These are phyloP conservation scores for Coriolopsis trogii DNA, from an alignment of 1,284 basidiomycete genomes.

Conservation along the genomic window DNA sequence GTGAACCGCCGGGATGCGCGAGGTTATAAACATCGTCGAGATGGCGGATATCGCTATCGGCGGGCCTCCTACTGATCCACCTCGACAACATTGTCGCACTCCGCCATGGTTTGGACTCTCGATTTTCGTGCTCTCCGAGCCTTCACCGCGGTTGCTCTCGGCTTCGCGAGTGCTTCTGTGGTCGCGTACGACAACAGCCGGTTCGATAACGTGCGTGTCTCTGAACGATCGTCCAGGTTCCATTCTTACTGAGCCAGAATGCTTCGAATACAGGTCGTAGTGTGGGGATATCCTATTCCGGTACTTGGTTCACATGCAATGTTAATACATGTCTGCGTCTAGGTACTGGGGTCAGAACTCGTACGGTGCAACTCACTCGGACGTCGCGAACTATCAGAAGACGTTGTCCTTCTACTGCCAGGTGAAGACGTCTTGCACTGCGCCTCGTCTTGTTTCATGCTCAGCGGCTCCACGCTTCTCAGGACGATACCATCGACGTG, in stretches of 20 bases:
- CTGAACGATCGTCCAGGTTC: not conserved
- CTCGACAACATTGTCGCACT: not conserved
- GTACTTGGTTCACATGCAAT: not conserved
- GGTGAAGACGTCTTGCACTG: constrained; percentile 30
- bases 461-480: not conserved
- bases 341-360: constrained; percentile 74
- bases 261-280: constrained; percentile 9
- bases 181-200: constrained; percentile 51
- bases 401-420: constrained; percentile 59
- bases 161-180: constrained; percentile 16
- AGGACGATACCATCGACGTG: constrained; percentile 65
- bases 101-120: constrained; percentile 15
- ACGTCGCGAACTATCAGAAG: constrained; percentile 58
- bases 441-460: not conserved
- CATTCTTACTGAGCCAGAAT: not conserved
- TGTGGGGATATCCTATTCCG: constrained; percentile 6
- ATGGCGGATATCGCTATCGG: constrained; percentile 4
- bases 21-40: constrained; percentile 14
- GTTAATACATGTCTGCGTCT: constrained; percentile 3
- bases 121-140: constrained; percentile 16
- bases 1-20: constrained; percentile 7
- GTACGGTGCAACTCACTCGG: constrained; percentile 56
- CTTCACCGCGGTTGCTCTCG: constrained; percentile 16
- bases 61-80: constrained; percentile 12
- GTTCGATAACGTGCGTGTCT: constrained; percentile 58